Percentiles rank a stretch among this genome's conserved stretches.
phyloP scores from a whole-genome alignment of 331 rosid genomes.

The Quercus lobata region DNA sequence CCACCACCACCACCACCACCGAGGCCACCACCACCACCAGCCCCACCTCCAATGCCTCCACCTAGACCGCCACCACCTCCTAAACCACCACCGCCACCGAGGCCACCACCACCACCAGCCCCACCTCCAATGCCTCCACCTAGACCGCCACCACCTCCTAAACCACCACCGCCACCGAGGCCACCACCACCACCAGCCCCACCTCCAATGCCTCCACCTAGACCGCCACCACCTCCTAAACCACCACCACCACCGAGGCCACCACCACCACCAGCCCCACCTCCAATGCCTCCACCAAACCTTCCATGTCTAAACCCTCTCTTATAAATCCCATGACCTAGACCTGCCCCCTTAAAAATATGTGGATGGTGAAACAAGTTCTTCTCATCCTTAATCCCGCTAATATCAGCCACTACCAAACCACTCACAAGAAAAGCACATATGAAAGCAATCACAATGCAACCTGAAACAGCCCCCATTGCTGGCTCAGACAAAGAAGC shows the following conservation, averaged over 20 bases:
- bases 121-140: background rate
- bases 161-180: background rate
- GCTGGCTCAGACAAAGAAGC: background rate
- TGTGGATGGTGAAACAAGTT: conserved; percentile 13
- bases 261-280: conserved; percentile 10
- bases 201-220: background rate
- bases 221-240: conserved; percentile 6
- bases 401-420: conserved; percentile 21
- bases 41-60: background rate
- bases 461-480: conserved; percentile 22
- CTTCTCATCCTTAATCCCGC: conserved; percentile 23
- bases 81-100: background rate
- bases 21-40: conserved; percentile 4
- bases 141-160: background rate
- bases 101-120: background rate
- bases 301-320: conserved; percentile 24
- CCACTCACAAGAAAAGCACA: conserved; percentile 13
- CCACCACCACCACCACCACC: conserved; percentile 5
- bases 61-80: background rate
- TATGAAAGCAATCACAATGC: conserved; percentile 4
- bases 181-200: background rate
- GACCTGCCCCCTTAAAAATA: conserved; percentile 15
- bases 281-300: conserved; percentile 17
- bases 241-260: conserved; percentile 24
- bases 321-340: background rate